Conservation (phyloP, 2,329 filamentous ascomycete species). For the Calonectria crousiana region DNA sequence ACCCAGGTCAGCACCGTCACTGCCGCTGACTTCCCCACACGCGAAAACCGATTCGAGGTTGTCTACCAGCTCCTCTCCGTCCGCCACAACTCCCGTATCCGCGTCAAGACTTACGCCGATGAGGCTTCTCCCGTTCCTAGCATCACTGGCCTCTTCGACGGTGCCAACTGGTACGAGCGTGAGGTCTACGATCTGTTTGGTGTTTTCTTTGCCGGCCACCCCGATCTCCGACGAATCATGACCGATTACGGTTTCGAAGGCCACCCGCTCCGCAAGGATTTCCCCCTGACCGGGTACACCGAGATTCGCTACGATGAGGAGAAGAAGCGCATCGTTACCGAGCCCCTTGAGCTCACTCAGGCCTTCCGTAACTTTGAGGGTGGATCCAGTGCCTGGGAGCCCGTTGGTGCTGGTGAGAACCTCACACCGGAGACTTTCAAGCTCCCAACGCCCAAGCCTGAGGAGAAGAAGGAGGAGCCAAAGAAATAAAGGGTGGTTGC, state of each 20-base stretch:
- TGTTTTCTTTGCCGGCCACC: conserved; percentile 95
- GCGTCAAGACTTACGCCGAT: conserved; percentile 98
- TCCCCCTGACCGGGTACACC: conserved; percentile 97
- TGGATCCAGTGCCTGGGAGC: conserved; percentile 79
- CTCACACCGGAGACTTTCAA: conserved; percentile 90
- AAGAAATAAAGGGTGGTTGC: conserved; percentile 78
- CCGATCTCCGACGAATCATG: conserved; percentile 97
- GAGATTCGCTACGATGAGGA: conserved; percentile 99
- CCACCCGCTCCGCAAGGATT: conserved; percentile 97
- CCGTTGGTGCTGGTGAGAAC: conserved; percentile 76
- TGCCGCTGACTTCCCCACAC: conserved; percentile 94
- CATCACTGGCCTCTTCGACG: conserved; percentile 87
- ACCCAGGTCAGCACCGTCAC: conserved; percentile 95
- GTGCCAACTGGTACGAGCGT: conserved; percentile 98
- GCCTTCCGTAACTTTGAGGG: conserved; percentile 99
- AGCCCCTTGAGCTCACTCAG: conserved; percentile 97
- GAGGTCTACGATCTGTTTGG: conserved; percentile 98
- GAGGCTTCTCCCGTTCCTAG: conserved; percentile 94
- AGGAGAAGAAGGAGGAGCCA: conserved; percentile 88
- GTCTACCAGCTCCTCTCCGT: conserved; percentile 98
- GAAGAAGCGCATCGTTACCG: conserved; percentile 99
- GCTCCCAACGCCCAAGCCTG: conserved; percentile 93
- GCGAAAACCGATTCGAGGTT: conserved; percentile 95
- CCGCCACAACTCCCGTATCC: conserved; percentile 94
- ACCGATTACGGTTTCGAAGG: conserved; percentile 99